Conservation (phyloP, 1,284 basidiomycete genomes). For the Ustilago shanxiensis region DNA sequence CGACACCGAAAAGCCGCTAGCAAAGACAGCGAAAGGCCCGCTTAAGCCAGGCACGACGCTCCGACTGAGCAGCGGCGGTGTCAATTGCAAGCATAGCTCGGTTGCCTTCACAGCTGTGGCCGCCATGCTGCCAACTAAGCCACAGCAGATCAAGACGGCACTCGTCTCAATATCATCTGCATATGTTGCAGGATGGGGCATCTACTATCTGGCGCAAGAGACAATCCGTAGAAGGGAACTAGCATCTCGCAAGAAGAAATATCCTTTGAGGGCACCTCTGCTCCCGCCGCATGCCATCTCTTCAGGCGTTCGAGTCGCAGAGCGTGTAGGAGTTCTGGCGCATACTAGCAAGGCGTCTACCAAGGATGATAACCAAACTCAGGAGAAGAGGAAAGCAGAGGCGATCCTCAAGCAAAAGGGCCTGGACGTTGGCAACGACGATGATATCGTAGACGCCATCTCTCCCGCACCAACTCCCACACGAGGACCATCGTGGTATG, state of each 20-base stretch:
- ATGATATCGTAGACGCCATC: conserved; percentile 7
- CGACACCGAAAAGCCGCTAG: not conserved
- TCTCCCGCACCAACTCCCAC: conserved; percentile 8
- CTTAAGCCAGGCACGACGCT: too few species aligned
- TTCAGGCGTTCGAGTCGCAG: conserved; percentile 35
- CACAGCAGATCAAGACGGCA: conserved; percentile 43
- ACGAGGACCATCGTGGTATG: conserved; percentile 48
- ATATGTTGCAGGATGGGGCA: conserved; percentile 51
- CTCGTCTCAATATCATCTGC: conserved; percentile 29
- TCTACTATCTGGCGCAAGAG: conserved; percentile 62
- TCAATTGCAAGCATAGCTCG: not conserved
- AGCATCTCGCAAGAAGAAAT: conserved; percentile 32
- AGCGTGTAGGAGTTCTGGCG: conserved; percentile 40
- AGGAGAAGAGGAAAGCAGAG: conserved; percentile 12
- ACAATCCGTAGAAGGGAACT: conserved; percentile 40
- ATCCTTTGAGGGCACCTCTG: conserved; percentile 40
- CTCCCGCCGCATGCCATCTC: conserved; percentile 47
- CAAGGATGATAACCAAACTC: not conserved
- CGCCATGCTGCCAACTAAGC: conserved; percentile 43
- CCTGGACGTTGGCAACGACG: conserved; percentile 9
- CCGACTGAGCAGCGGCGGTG: not conserved
- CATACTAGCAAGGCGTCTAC: conserved; percentile 5
- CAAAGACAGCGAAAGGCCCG: not conserved
- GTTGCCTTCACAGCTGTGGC: not conserved
- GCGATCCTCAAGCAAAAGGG: conserved; percentile 21